phyloP scores from a whole-genome alignment of 2,329 filamentous ascomycete species.

The Fonsecaea pugnacius region DNA sequence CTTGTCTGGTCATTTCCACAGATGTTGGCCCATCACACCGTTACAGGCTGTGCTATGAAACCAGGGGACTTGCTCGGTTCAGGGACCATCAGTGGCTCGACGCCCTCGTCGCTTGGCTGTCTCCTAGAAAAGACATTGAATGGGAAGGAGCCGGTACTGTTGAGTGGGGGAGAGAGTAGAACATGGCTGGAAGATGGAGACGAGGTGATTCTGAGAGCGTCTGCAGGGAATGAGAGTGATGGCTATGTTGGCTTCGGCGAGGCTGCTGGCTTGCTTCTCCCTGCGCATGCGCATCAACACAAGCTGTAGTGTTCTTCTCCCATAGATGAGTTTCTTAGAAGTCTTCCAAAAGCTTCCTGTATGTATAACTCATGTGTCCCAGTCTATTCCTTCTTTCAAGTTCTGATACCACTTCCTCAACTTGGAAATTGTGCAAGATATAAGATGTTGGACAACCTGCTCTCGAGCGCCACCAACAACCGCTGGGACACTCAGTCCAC shows the following conservation, averaged over 20 bases:
- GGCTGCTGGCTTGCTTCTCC: constrained; percentile 6
- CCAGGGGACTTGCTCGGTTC: constrained; percentile 16
- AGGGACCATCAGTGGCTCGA: constrained; percentile 14
- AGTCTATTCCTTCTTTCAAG: no score
- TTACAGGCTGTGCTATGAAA: constrained; percentile 5
- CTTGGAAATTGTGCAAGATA: no score
- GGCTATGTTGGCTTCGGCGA: constrained; percentile 71
- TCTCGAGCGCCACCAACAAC: no score
- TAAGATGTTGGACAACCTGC: no score
- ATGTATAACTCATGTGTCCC: no score
- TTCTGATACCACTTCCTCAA: no score
- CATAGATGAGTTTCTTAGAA: no score
- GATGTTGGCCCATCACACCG: constrained; percentile 20
- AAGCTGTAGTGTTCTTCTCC: no score
- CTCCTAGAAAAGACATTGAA: constrained; percentile 8
- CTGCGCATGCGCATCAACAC: no score
- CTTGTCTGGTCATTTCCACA: constrained; percentile 14
- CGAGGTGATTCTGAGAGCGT: constrained; percentile 61
- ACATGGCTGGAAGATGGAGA: constrained; percentile 76
- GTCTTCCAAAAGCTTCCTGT: no score
- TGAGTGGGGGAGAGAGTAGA: constrained; percentile 60
- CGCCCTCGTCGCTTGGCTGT: constrained; percentile 2
- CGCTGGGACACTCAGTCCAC: no score
- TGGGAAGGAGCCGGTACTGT: constrained; percentile 53
- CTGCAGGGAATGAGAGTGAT: constrained; percentile 64